These are phyloP conservation scores for Calophaca sinica DNA, from an alignment of 306 rosid species.

Conservation along the genomic window DNA sequence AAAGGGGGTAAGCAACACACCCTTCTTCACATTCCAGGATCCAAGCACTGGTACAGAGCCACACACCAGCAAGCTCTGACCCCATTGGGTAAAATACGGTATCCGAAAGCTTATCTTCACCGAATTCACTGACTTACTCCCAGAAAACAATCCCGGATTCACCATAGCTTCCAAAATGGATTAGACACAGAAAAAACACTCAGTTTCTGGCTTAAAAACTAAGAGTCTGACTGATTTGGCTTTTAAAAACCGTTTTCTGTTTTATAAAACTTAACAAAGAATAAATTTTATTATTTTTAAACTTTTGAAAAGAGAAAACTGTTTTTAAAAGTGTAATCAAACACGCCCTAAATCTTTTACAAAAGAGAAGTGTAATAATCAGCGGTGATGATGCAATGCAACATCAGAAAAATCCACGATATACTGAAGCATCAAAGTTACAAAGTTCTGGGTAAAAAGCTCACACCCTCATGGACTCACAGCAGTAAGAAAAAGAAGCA, in stretches of 20 bases:
- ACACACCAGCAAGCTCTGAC: constrained; percentile 81
- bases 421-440: constrained; percentile 11
- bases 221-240: too few species aligned
- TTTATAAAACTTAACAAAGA: too few species aligned
- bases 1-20: constrained; percentile 70
- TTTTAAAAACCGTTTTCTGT: too few species aligned
- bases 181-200: constrained; percentile 44
- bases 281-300: too few species aligned
- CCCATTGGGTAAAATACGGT: constrained; percentile 91
- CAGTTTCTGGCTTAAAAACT: constrained; percentile 20
- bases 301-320: too few species aligned
- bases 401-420: constrained; percentile 37
- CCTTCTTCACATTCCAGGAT: constrained; percentile 90
- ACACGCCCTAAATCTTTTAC: not conserved
- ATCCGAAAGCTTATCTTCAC: constrained; percentile 77
- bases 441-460: not conserved
- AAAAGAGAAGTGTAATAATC: constrained; percentile 33
- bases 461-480: constrained; percentile 17
- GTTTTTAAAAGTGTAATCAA: too few species aligned
- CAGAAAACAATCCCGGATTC: constrained; percentile 64
- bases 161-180: constrained; percentile 63
- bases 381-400: not conserved
- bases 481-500: constrained; percentile 23
- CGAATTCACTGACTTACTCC: constrained; percentile 59
- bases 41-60: constrained; percentile 90